Percentiles rank a stretch among this genome's conserved stretches.
These are phyloP conservation scores for Aspergillus texensis DNA, from an alignment of 2,329 filamentous ascomycete species.

Conservation along the genomic window DNA sequence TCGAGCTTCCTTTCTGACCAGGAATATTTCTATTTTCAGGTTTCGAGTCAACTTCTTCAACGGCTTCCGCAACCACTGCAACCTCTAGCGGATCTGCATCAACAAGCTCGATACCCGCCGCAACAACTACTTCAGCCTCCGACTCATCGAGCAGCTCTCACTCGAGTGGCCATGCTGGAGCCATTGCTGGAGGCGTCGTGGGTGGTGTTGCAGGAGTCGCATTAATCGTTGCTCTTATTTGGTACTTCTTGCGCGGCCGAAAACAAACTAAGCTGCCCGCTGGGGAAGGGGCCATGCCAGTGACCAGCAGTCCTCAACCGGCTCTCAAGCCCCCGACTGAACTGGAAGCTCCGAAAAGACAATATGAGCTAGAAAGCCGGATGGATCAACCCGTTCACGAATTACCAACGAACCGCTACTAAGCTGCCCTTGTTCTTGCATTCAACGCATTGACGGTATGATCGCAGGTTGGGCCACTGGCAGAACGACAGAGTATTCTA, in stretches of 20 bases:
- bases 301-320: background rate
- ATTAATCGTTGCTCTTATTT: constrained; percentile 16
- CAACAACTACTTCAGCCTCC: background rate
- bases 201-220: constrained; percentile 21
- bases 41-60: background rate
- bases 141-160: background rate
- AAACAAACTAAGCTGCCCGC: background rate
- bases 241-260: constrained; percentile 18
- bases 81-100: background rate
- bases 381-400: background rate
- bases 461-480: too few species aligned
- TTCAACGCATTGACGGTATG: background rate
- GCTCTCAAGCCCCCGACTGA: background rate
- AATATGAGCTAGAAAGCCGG: background rate
- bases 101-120: background rate
- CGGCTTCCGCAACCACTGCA: background rate
- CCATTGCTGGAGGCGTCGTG: constrained; percentile 21
- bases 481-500: background rate
- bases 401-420: background rate
- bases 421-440: background rate
- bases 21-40: background rate
- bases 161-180: constrained; percentile 4
- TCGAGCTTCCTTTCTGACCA: background rate
- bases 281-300: background rate
- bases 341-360: background rate